Evolutionary conservation across 768 basidiomycete genomes (phyloP), one percentile per base, ranked within the genome.

Genomic region (Tylopilus felleus): DNA sequence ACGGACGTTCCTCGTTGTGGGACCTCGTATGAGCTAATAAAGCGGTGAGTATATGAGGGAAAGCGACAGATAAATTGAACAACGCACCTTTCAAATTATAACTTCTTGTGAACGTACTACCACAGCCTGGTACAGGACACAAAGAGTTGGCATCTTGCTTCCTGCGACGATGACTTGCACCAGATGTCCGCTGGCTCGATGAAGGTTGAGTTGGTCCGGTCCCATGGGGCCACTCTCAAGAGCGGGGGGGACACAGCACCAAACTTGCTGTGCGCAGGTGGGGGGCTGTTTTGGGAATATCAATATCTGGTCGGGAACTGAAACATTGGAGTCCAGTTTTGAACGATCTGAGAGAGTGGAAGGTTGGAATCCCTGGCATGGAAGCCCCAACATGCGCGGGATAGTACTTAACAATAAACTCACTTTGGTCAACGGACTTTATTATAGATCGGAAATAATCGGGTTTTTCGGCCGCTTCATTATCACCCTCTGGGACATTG

Each of bases 1-100:
- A 98, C 28, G 94, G 94, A 57, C 93, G 87, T 71, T 96, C 93
- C 69, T 95, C 94, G 56, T 90, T 93, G 64, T 97, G 95, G 14
- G 90, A 93, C 39, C 95, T 88, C 62, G 97, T 78, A 66, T 98
- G 95, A n/a, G 94, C 87, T 89, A 59, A 53, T 52, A 38, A 53
- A 36, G 22, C n/a, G 28, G 9, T 69, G 3, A 61, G 51, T 39
- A 51, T 22, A 51, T 33, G 52, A 60, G 53, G 48, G 49, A 56
- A 52, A 14, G 5, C 35, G 46, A 52, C 47, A 59, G 53, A 47
- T 53, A 5, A 21, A 41, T 2, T 27, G 46, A 51, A 17, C 31
- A 40, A 74, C 76, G 27, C 60, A 88, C 88, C 95, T 68, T 94
- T 93, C 53, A 97, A 69, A 67, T 97, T 97, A 75, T 97, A 97